These are phyloP conservation scores for Suillus sp. DNA, from an alignment of 768 basidiomycete species.

Conservation along the genomic window DNA sequence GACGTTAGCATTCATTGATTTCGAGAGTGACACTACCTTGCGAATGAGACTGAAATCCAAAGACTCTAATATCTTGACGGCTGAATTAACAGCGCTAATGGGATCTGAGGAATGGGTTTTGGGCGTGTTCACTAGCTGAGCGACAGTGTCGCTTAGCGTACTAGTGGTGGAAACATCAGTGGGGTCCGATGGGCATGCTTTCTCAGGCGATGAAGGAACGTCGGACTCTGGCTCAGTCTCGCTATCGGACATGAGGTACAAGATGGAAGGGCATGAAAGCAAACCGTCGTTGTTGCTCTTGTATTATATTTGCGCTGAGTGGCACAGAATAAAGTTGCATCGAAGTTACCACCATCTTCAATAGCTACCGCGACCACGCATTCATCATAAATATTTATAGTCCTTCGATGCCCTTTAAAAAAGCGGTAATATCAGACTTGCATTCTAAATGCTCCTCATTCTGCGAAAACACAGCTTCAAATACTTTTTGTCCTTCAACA, in stretches of 20 bases:
- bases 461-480: conserved; percentile 67
- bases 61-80: conserved; percentile 25
- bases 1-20: background rate
- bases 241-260: conserved; percentile 39
- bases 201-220: conserved; percentile 13
- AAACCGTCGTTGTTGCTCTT: background rate
- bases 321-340: conserved; percentile 6
- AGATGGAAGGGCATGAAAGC: background rate
- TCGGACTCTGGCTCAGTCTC: conserved; percentile 61
- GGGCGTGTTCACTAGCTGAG: conserved; percentile 4
- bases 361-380: background rate
- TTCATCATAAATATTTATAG: conserved; percentile 36
- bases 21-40: conserved; percentile 22
- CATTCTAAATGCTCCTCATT: conserved; percentile 52
- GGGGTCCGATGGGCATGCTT: conserved; percentile 14
- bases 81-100: conserved; percentile 24
- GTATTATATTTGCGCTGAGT: conserved; percentile 4
- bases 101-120: background rate
- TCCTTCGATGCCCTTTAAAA: conserved; percentile 59
- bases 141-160: background rate
- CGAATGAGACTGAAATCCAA: conserved; percentile 34
- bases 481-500: conserved; percentile 53
- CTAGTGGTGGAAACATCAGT: conserved; percentile 1
- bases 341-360: conserved; percentile 6
- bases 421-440: conserved; percentile 56